Percentiles rank a stretch among this genome's conserved stretches.
phyloP scores from a whole-genome alignment of 2,329 filamentous ascomycete species.

The Hymenoscyphus fructigenus region DNA sequence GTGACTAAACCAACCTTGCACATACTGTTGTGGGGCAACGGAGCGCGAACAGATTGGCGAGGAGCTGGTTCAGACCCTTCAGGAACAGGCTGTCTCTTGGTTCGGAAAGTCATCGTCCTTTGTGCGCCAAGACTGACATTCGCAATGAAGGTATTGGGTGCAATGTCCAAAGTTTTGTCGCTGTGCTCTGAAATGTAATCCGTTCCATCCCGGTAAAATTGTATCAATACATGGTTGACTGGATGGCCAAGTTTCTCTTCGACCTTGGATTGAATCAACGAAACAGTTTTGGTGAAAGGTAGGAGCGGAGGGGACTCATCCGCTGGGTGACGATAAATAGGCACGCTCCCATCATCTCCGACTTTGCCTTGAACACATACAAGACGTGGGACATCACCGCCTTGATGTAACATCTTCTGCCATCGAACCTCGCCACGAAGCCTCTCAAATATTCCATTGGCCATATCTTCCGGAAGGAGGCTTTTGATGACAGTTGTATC shows the following conservation, averaged over 20 bases:
- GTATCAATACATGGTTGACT: conserved; percentile 89
- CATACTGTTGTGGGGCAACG: conserved; percentile 84
- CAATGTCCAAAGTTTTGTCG: conserved; percentile 94
- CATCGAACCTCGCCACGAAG: conserved; percentile 76
- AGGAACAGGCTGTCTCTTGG: conserved; percentile 60
- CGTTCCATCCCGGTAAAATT: conserved; percentile 82
- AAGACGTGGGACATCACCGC: conserved; percentile 85
- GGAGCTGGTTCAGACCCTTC: conserved; percentile 24
- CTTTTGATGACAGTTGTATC: conserved; percentile 75
- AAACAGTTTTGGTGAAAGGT: conserved; percentile 72
- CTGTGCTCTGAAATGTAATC: conserved; percentile 97
- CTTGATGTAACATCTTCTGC: conserved; percentile 90
- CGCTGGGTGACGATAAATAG: conserved; percentile 91
- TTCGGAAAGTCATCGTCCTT: conserved; percentile 84
- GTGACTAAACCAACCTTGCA: conserved; percentile 78
- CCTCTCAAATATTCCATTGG: conserved; percentile 63
- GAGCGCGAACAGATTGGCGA: conserved; percentile 54
- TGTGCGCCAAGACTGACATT: conserved; percentile 94
- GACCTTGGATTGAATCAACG: conserved; percentile 64
- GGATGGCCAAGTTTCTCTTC: conserved; percentile 74
- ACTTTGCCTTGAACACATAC: conserved; percentile 84
- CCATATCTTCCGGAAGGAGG: conserved; percentile 59
- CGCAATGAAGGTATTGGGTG: conserved; percentile 76
- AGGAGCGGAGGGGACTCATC: conserved; percentile 80
- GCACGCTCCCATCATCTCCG: conserved; percentile 67